A percentile compares a stretch with the other conserved stretches of the same genome.
phyloP scores from a whole-genome alignment of 2,329 filamentous ascomycete genomes.

The Pseudogymnoascus sp. region DNA sequence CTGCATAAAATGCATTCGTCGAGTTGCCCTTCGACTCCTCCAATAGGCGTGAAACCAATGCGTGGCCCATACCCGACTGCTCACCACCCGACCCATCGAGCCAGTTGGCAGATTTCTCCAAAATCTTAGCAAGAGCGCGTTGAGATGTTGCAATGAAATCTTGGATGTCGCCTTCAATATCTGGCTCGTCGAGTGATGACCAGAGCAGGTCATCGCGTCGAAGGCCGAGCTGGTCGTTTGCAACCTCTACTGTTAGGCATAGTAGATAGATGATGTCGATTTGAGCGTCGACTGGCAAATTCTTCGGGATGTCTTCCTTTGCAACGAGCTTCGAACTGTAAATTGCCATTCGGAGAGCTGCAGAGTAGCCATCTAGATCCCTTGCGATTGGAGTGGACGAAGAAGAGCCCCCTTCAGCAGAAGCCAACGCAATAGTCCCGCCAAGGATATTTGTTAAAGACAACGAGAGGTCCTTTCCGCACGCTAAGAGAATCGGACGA shows the following conservation, averaged over 20 bases:
- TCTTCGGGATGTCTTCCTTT: conserved; percentile 32
- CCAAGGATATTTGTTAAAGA: conserved; percentile 67
- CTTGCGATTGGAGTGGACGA: conserved; percentile 34
- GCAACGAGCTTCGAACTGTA: conserved; percentile 57
- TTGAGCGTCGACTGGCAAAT: conserved; percentile 36
- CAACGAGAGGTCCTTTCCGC: conserved; percentile 52
- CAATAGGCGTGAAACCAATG: conserved; percentile 39
- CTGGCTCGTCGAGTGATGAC: conserved; percentile 32
- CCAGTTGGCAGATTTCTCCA: conserved; percentile 40
- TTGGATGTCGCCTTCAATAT: conserved; percentile 22
- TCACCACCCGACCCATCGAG: conserved; percentile 26
- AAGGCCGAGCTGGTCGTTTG: conserved; percentile 44
- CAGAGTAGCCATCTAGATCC: conserved; percentile 63
- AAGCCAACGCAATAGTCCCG: conserved; percentile 60
- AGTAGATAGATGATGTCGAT: conserved; percentile 46
- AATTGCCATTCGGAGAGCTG: conserved; percentile 66
- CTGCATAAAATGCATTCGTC: conserved; percentile 43
- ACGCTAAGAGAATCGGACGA: conserved; percentile 40
- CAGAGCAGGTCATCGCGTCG: conserved; percentile 41
- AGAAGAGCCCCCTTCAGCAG: conserved; percentile 22
- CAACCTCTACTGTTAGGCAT: conserved; percentile 43
- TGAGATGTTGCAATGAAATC: conserved; percentile 16
- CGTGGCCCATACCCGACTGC: conserved; percentile 33
- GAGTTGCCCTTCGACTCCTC: conserved; percentile 36
- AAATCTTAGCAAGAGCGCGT: conserved; percentile 10